Conservation (phyloP, 2,329 filamentous ascomycete species). For the Scedosporium boydii region DNA sequence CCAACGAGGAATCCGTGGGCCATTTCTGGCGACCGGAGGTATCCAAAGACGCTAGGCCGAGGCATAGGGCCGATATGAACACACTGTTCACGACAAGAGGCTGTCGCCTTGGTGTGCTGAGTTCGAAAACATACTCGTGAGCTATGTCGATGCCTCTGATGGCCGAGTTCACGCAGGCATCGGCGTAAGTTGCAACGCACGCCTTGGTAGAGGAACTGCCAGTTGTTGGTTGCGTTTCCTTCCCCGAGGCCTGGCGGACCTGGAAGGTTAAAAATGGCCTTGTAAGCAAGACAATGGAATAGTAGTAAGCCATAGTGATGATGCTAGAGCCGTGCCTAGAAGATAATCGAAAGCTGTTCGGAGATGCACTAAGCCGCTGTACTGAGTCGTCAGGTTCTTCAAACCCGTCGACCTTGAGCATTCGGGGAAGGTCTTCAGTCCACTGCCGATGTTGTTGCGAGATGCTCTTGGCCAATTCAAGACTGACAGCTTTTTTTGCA, state of each 20-base stretch:
- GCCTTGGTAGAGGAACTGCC: no score
- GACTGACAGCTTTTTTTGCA: background rate
- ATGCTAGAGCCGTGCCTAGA: slow-evolving; percentile 1
- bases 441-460: slow-evolving; percentile 6
- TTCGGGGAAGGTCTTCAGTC: background rate
- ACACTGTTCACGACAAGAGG: background rate
- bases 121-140: background rate
- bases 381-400: no score
- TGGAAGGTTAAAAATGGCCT: slow-evolving; percentile 4
- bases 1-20: background rate
- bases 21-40: background rate
- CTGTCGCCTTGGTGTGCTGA: background rate
- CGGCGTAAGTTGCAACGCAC: background rate
- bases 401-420: slow-evolving; percentile 4
- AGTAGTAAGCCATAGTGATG: slow-evolving; percentile 5
- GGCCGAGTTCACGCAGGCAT: background rate
- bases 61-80: background rate
- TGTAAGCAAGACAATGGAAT: slow-evolving; percentile 5
- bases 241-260: background rate
- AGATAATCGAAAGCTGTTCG: no score
- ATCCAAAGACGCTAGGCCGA: background rate
- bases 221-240: background rate
- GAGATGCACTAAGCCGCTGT: no score
- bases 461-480: slow-evolving; percentile 5
- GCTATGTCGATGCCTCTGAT: background rate